phyloP scores from a whole-genome alignment of 2,329 filamentous ascomycete species.

The Aspergillus clavatus region DNA sequence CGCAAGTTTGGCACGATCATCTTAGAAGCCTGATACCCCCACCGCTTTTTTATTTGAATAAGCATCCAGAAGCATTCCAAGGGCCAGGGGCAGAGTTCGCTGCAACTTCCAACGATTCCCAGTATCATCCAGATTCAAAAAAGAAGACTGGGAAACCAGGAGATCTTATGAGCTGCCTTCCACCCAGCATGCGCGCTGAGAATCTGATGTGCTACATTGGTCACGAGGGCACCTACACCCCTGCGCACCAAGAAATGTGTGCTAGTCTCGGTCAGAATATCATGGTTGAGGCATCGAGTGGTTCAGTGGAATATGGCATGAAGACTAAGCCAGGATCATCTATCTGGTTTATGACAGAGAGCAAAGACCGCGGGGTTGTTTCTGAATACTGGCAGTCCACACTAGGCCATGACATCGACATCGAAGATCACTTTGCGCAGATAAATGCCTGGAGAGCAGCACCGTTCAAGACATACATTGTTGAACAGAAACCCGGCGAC shows the following conservation, averaged over 20 bases:
- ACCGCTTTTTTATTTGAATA: slow-evolving; percentile 85
- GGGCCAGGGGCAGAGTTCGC: slow-evolving; percentile 50
- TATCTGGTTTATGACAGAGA: slow-evolving; percentile 98
- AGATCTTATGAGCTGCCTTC: slow-evolving; percentile 91
- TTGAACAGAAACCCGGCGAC: slow-evolving; percentile 85
- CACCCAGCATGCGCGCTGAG: slow-evolving; percentile 79
- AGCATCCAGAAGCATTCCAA: slow-evolving; percentile 59
- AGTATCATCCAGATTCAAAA: slow-evolving; percentile 43
- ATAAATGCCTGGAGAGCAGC: slow-evolving; percentile 93
- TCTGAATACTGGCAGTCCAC: slow-evolving; percentile 91
- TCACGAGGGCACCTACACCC: slow-evolving; percentile 94
- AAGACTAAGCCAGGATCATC: slow-evolving; percentile 73
- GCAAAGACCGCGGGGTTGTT: slow-evolving; percentile 82
- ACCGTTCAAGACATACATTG: slow-evolving; percentile 85
- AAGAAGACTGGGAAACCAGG: slow-evolving; percentile 67
- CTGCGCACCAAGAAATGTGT: slow-evolving; percentile 95
- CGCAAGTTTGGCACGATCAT: slow-evolving; percentile 76
- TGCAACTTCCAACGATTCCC: slow-evolving; percentile 37
- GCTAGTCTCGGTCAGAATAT: slow-evolving; percentile 94
- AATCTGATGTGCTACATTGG: slow-evolving; percentile 99
- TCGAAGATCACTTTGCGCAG: slow-evolving; percentile 95
- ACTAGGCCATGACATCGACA: slow-evolving; percentile 91
- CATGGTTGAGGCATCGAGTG: slow-evolving; percentile 84
- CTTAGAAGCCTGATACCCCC: slow-evolving; percentile 73
- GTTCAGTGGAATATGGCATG: slow-evolving; percentile 63